Evolutionary conservation across 352 stramenopile genomes (phyloP).

Genomic region (Phytopythium ostracodes): DNA sequence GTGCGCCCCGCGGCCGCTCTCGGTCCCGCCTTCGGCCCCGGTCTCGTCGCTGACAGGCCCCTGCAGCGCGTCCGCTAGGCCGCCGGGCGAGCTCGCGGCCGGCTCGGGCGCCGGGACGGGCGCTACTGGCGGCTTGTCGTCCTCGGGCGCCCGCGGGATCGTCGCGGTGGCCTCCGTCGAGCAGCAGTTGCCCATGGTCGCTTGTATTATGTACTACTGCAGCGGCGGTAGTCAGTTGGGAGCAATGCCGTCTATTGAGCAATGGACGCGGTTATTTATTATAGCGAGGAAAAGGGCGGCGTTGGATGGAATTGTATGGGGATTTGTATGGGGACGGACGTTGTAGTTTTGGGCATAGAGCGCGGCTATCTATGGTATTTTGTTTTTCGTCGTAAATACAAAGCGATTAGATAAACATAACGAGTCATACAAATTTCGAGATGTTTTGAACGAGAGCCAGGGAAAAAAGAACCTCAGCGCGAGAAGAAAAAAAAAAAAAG

Average conservation of each 20-base stretch:
- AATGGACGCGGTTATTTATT: neutral
- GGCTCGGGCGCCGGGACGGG: slow-evolving; percentile 8
- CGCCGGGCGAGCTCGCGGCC: neutral
- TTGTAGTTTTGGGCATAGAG: neutral
- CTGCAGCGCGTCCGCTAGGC: slow-evolving; percentile 7
- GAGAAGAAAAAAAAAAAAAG: no score
- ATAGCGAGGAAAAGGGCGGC: neutral
- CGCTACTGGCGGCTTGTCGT: slow-evolving; percentile 12
- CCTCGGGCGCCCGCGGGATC: slow-evolving; percentile 5
- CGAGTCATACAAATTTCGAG: neutral
- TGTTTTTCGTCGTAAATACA: no score
- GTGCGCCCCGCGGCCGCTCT: slow-evolving; percentile 14
- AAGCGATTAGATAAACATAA: no score
- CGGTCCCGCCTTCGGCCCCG: slow-evolving; percentile 23
- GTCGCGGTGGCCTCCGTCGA: slow-evolving; percentile 48
- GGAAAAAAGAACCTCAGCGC: neutral
- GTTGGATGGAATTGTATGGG: neutral
- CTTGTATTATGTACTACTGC: no score
- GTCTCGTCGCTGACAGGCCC: slow-evolving; percentile 13
- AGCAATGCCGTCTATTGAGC: neutral
- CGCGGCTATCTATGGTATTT: neutral
- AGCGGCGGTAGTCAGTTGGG: neutral
- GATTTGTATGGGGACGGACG: neutral
- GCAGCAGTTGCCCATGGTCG: slow-evolving; percentile 80
- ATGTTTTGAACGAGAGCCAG: neutral